Conservation (phyloP, 148 eudicot species). For the Limonium bicolor region DNA sequence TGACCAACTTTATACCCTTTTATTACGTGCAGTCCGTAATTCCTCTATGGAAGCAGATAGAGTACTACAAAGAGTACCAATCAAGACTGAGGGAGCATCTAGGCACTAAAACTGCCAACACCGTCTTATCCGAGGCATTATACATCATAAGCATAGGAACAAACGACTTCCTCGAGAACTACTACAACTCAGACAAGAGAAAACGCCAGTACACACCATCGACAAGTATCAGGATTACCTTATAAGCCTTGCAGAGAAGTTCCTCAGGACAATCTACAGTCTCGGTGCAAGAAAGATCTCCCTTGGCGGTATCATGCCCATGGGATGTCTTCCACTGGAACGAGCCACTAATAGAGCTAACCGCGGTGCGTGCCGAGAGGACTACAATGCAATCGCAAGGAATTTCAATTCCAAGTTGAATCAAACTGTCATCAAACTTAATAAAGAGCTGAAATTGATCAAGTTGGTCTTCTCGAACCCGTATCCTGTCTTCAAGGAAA, state of each 20-base stretch:
- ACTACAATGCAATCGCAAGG: conserved; percentile 10
- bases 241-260: conserved; percentile 14
- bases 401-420: conserved; percentile 10
- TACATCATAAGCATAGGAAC: conserved; percentile 38
- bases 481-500: background rate
- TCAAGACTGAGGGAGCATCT: conserved; percentile 22
- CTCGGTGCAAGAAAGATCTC: conserved; percentile 38
- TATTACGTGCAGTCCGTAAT: conserved; percentile 75
- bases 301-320: conserved; percentile 30
- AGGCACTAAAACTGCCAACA: conserved; percentile 32
- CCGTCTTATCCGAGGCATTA: conserved; percentile 17
- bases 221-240: conserved; percentile 21
- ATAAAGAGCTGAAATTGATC: background rate
- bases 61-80: conserved; percentile 63
- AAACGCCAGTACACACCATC: conserved; percentile 16
- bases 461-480: conserved; percentile 1
- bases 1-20: no score
- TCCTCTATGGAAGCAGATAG: conserved; percentile 69
- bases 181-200: conserved; percentile 17
- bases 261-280: conserved; percentile 11
- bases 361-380: conserved; percentile 16
- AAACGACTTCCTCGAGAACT: conserved; percentile 52
- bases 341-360: conserved; percentile 14
- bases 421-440: conserved; percentile 6
- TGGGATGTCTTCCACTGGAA: conserved; percentile 45